Evolutionary conservation across 495 filamentous ascomycete genomes (phyloP).

Genomic region (Oleoguttula mirabilis): DNA sequence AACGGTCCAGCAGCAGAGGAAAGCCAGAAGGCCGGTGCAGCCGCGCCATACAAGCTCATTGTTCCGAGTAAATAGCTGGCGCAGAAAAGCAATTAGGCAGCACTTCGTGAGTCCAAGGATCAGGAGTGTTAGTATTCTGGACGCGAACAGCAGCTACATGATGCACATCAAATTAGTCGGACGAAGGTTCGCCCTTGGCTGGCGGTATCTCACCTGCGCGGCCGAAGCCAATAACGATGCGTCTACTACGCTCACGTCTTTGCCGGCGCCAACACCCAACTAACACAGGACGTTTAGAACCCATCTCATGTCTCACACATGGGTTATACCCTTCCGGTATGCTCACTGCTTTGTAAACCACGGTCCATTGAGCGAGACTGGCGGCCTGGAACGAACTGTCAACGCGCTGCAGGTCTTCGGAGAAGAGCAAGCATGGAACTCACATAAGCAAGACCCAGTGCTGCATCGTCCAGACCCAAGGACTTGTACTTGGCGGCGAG

Average conservation of each 20-base stretch:
- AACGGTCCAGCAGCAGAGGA: not conserved
- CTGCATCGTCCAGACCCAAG: not conserved
- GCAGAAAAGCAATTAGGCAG: not conserved
- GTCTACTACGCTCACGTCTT: not conserved
- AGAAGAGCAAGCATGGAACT: not conserved
- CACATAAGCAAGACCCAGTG: not conserved
- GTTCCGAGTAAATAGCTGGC: not conserved
- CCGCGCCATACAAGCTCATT: not conserved
- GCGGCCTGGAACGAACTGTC: not conserved
- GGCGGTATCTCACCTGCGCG: not conserved
- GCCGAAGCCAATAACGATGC: not conserved
- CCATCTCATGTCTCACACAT: too few relatives aligned
- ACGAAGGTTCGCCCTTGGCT: too few relatives aligned
- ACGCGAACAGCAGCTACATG: not conserved
- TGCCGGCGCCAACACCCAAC: not conserved
- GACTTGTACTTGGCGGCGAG: not conserved
- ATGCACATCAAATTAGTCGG: not conserved
- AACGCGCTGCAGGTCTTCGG: not conserved
- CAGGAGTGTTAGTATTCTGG: not conserved
- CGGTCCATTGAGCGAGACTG: not conserved
- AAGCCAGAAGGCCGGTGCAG: not conserved
- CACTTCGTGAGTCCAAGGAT: not conserved
- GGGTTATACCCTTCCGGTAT: too few relatives aligned
- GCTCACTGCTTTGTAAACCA: not conserved
- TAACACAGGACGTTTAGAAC: too few relatives aligned